These are phyloP conservation scores for Cyclotella cryptica DNA, from an alignment of 108 stramenopile genomes.

Conservation along the genomic window DNA sequence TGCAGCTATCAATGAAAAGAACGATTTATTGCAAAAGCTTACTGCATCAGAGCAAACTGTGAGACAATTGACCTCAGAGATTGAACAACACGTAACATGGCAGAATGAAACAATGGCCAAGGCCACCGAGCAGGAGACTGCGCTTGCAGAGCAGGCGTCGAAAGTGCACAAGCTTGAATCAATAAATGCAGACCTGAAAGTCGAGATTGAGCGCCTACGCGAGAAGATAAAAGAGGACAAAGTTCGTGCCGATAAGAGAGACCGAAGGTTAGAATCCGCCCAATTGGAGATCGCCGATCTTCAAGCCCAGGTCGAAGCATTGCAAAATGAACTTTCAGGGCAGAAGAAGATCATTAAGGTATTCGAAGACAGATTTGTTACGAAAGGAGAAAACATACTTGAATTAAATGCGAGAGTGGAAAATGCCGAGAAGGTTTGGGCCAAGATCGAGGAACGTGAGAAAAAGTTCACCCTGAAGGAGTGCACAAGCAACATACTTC, in stretches of 20 bases:
- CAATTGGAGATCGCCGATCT: constrained; percentile 9
- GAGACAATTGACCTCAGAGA: not conserved
- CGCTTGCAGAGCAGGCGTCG: constrained; percentile 30
- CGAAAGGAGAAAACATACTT: constrained; percentile 9
- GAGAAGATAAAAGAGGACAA: constrained; percentile 17
- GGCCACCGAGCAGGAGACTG: not conserved
- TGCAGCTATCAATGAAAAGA: constrained; percentile 6
- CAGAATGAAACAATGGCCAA: constrained; percentile 10
- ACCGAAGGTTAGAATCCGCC: constrained; percentile 9
- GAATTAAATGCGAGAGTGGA: constrained; percentile 20
- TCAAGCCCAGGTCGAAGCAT: not conserved
- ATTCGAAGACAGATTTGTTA: constrained; percentile 22
- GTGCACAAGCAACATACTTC: constrained; percentile 12
- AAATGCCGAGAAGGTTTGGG: constrained; percentile 27
- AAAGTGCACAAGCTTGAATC: constrained; percentile 57
- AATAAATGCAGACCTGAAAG: constrained; percentile 54
- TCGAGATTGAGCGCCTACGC: constrained; percentile 46
- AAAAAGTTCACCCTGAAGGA: constrained; percentile 22
- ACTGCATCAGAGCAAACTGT: constrained; percentile 10
- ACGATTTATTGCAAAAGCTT: constrained; percentile 4
- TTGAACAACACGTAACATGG: constrained; percentile 10
- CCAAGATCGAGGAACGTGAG: constrained; percentile 30
- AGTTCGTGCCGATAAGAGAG: not conserved
- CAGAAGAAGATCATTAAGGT: constrained; percentile 2
- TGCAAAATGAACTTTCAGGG: constrained; percentile 8